Percentiles rank a stretch among this genome's conserved stretches.
These are phyloP conservation scores for Fusarium humuli DNA, from an alignment of 2,329 filamentous ascomycete species.

Conservation along the genomic window DNA sequence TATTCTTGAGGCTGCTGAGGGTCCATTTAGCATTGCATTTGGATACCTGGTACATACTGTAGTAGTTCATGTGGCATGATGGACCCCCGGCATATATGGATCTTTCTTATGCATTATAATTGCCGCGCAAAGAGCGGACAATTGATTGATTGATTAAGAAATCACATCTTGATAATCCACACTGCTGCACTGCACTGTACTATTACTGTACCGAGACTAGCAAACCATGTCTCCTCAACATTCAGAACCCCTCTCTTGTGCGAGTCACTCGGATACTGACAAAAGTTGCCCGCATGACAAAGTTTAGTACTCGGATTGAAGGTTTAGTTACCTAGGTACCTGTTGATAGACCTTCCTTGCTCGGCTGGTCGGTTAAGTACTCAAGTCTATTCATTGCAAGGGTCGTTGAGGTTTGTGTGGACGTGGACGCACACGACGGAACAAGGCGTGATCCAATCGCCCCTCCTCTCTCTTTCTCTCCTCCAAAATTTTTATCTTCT, in stretches of 20 bases:
- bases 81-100: conserved; percentile 1
- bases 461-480: conserved; percentile 8
- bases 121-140: conserved; percentile 14
- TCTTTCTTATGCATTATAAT: conserved; percentile 6
- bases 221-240: conserved; percentile 22
- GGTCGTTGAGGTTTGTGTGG: conserved; percentile 24
- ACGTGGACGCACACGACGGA: not conserved
- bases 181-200: not conserved
- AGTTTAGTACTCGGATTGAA: not conserved
- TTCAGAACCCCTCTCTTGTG: conserved; percentile 12
- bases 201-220: conserved; percentile 4
- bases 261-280: conserved; percentile 8
- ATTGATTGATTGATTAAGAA: not conserved
- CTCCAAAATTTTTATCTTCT: conserved; percentile 18
- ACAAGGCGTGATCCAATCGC: conserved; percentile 36
- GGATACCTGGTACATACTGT: not conserved
- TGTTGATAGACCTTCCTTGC: not conserved
- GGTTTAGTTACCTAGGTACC: not conserved
- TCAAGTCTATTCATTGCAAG: conserved; percentile 22
- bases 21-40: not conserved
- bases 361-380: conserved; percentile 18
- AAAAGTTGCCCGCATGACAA: conserved; percentile 25
- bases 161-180: conserved; percentile 1
- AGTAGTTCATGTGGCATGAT: conserved; percentile 25
- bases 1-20: not conserved